Evolutionary conservation across 2,329 filamentous ascomycete genomes (phyloP).

Genomic region (Didymella arachidicola): DNA sequence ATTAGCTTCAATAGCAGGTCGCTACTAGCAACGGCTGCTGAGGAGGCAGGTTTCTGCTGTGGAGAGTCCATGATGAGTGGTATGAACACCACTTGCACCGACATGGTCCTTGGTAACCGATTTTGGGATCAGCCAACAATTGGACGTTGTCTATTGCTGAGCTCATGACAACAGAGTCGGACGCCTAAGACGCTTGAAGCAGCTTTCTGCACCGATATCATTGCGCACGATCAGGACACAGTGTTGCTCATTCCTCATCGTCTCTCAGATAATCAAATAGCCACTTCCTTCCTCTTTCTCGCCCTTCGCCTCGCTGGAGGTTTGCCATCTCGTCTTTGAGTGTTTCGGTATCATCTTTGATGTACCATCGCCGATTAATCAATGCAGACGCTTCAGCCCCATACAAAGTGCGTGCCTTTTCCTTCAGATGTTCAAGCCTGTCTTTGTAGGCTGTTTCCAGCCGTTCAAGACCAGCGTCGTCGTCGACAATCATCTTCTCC

Average conservation of each 20-base stretch:
- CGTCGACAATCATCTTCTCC: background rate
- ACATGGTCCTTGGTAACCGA: background rate
- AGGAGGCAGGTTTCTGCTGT: background rate
- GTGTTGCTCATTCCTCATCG: background rate
- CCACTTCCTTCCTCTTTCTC: slow-evolving; percentile 2
- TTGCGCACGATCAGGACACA: background rate
- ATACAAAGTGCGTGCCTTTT: background rate
- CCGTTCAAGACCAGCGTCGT: background rate
- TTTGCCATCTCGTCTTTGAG: background rate
- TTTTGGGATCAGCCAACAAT: background rate
- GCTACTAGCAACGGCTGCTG: background rate
- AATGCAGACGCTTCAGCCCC: background rate
- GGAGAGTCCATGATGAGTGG: background rate
- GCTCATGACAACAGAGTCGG: background rate
- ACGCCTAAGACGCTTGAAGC: background rate
- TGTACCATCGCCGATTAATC: background rate
- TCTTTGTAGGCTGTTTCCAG: background rate
- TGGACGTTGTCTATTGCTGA: background rate
- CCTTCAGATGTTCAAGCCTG: background rate
- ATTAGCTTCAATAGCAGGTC: background rate
- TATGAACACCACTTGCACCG: background rate
- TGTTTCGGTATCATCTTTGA: background rate
- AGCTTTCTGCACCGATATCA: background rate
- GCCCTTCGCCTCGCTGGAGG: background rate
- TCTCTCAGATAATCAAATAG: slow-evolving; percentile 5